These are phyloP conservation scores for Leccinum pellstonianum DNA, from an alignment of 768 basidiomycete species.

Conservation along the genomic window DNA sequence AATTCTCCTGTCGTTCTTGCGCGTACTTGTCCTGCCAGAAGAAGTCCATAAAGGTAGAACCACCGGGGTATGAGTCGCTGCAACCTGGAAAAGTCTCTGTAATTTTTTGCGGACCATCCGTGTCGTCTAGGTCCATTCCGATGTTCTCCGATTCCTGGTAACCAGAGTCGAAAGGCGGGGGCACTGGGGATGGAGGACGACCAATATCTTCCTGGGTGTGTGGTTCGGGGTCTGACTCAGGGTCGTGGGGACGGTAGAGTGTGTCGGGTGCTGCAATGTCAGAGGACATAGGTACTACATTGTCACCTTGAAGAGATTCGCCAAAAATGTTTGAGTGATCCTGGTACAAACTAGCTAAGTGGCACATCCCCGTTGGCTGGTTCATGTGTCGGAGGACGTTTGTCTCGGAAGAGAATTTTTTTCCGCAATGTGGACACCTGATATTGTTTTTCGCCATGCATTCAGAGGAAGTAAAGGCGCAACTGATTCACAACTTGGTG, in stretches of 20 bases:
- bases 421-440: neutral
- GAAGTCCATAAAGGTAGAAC: slow-evolving; percentile 1
- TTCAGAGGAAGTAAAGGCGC: too few species aligned
- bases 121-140: neutral
- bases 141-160: neutral
- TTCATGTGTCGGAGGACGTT: neutral
- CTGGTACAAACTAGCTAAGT: neutral
- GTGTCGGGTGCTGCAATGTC: neutral
- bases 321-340: neutral
- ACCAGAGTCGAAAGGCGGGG: neutral
- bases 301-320: neutral
- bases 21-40: slow-evolving; percentile 3
- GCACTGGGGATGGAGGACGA: neutral
- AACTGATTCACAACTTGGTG: neutral
- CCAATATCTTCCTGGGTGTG: neutral
- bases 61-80: neutral
- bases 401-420: neutral
- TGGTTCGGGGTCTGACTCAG: neutral
- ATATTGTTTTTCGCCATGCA: neutral
- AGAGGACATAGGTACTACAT: neutral
- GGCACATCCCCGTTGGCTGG: neutral
- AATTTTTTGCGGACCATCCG: neutral
- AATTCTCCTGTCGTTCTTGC: neutral
- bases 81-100: neutral
- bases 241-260: neutral